phyloP scores from a whole-genome alignment of 768 basidiomycete genomes.

The Pulveroboletus sp. region DNA sequence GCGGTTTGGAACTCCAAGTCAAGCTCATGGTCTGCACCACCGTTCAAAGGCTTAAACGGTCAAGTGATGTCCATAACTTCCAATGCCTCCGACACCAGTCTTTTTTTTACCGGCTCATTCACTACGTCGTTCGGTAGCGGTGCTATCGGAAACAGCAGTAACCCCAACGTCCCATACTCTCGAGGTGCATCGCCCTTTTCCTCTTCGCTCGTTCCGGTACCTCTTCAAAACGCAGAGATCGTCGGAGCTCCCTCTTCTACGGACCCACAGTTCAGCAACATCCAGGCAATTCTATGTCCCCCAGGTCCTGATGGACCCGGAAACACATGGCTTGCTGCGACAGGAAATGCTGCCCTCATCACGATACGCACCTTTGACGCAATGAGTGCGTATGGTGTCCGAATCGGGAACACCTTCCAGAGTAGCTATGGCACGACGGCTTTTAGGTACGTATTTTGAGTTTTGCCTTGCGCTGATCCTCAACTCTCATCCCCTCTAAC shows the following conservation, averaged over 20 bases:
- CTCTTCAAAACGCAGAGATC: slow-evolving; percentile 53
- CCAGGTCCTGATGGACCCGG: slow-evolving; percentile 73
- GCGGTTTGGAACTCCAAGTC: slow-evolving; percentile 66
- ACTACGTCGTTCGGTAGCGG: slow-evolving; percentile 63
- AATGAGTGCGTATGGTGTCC: slow-evolving; percentile 71
- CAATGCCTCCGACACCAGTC: slow-evolving; percentile 62
- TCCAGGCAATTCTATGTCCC: slow-evolving; percentile 79
- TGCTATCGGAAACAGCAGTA: slow-evolving; percentile 54
- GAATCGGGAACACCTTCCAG: slow-evolving; percentile 89
- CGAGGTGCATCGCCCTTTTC: slow-evolving; percentile 80
- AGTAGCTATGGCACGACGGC: slow-evolving; percentile 75
- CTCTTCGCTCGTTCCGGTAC: slow-evolving; percentile 81
- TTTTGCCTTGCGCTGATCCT: neutral
- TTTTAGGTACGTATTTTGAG: slow-evolving; percentile 58
- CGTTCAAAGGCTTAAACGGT: slow-evolving; percentile 74
- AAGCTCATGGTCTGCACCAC: slow-evolving; percentile 67
- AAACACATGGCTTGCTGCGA: slow-evolving; percentile 79
- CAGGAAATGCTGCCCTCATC: slow-evolving; percentile 66
- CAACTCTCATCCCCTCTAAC: slow-evolving; percentile 5
- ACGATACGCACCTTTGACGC: slow-evolving; percentile 72
- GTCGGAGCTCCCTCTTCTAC: slow-evolving; percentile 61
- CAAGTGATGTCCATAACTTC: slow-evolving; percentile 73
- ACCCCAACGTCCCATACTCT: slow-evolving; percentile 83
- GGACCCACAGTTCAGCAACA: slow-evolving; percentile 54
- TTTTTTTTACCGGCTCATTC: slow-evolving; percentile 91